Conservation (phyloP, 345 rosid genomes). For the Hibiscus mutabilis region DNA sequence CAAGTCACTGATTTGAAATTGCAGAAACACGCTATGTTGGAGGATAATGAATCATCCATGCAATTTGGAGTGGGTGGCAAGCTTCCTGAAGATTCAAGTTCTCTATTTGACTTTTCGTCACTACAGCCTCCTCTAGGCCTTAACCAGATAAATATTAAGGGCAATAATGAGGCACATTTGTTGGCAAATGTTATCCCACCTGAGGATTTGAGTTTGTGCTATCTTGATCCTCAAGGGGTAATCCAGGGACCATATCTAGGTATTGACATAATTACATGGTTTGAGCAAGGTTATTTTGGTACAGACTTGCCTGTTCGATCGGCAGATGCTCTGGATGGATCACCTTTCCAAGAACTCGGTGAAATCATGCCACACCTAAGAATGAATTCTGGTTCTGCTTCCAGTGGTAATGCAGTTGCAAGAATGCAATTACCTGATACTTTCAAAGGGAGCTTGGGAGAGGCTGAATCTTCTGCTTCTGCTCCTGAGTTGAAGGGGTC, state of each 20-base stretch:
- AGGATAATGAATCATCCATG: conserved; percentile 13
- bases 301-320: conserved; percentile 69
- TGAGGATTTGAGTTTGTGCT: conserved; percentile 63
- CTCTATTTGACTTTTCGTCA: conserved; percentile 30
- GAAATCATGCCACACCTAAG: conserved; percentile 57
- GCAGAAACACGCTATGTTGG: conserved; percentile 20
- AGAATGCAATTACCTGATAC: conserved; percentile 17
- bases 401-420: background rate
- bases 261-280: conserved; percentile 73
- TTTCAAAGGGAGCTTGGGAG: background rate
- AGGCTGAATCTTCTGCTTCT: background rate
- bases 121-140: conserved; percentile 20
- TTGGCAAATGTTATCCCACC: conserved; percentile 15
- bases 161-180: conserved; percentile 14
- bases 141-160: conserved; percentile 13
- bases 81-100: conserved; percentile 46
- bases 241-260: conserved; percentile 88
- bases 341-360: conserved; percentile 62
- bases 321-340: conserved; percentile 66
- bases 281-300: conserved; percentile 89
- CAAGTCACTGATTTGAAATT: conserved; percentile 11
- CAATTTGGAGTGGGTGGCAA: conserved; percentile 24
- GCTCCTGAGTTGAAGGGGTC: conserved; percentile 13
- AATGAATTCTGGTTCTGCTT: conserved; percentile 10
- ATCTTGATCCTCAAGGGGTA: conserved; percentile 81